These are phyloP conservation scores for Geranomyces variabilis DNA, from an alignment of 192 early-diverging fungal species.

Conservation along the genomic window DNA sequence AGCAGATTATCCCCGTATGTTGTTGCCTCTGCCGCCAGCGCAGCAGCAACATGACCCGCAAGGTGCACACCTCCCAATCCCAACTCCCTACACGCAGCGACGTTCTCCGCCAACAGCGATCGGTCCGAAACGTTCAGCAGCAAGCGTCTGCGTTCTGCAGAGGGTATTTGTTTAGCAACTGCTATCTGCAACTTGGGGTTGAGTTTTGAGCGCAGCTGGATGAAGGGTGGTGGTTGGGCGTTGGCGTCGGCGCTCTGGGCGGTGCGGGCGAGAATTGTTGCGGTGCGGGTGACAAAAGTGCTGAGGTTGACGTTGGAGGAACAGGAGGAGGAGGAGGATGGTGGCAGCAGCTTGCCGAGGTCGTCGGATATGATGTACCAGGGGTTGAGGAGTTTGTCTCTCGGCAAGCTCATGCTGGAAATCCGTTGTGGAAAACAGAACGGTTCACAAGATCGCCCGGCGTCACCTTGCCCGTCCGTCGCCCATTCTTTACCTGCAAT, in stretches of 20 bases:
- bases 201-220: neutral
- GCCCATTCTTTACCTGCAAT: too few relatives aligned
- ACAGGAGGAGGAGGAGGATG: neutral
- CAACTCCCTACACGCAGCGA: neutral
- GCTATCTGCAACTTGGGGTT: neutral
- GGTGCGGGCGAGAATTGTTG: neutral
- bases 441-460: too few relatives aligned
- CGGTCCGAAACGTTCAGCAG: constrained; percentile 2
- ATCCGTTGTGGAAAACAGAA: too few relatives aligned
- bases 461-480: too few relatives aligned
- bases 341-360: neutral
- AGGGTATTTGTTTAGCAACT: neutral
- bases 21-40: neutral
- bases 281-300: neutral
- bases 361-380: constrained; percentile 1
- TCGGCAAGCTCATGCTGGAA: too few relatives aligned
- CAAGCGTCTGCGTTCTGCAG: neutral
- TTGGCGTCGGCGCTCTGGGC: too few relatives aligned
- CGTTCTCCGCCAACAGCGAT: neutral
- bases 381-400: too few relatives aligned
- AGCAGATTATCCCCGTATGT: neutral
- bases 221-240: neutral
- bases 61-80: constrained; percentile 3
- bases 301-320: neutral
- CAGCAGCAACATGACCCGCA: neutral